Evolutionary conservation across 1,139 yeast species (phyloP).

Genomic region (Wickerhamomyces sp.): DNA sequence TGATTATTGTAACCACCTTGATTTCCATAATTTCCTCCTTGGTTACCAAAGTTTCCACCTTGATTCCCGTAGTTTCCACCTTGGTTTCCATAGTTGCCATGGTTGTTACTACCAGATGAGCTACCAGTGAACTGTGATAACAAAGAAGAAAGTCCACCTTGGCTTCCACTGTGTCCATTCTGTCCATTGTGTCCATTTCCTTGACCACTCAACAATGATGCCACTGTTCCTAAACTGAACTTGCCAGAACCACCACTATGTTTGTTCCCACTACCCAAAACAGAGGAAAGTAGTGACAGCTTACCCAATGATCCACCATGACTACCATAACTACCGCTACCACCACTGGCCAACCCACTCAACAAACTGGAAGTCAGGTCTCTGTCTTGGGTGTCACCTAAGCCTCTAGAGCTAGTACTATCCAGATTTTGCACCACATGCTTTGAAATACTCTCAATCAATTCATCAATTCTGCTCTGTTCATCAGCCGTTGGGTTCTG

Average conservation of each 20-base stretch:
- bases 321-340: conserved; percentile 6
- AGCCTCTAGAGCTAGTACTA: conserved; percentile 15
- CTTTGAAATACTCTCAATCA: conserved; percentile 17
- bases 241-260: conserved; percentile 6
- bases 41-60: not conserved
- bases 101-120: conserved; percentile 4
- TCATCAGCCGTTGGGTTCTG: conserved; percentile 19
- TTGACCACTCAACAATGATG: conserved; percentile 14
- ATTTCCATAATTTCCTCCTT: not conserved
- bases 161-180: conserved; percentile 1
- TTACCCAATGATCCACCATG: conserved; percentile 16
- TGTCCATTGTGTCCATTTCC: no score
- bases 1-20: not conserved
- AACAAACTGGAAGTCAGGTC: conserved; percentile 16
- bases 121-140: conserved; percentile 12
- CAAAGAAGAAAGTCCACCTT: conserved; percentile 7
- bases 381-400: conserved; percentile 17
- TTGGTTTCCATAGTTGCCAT: not conserved
- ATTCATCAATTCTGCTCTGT: conserved; percentile 13
- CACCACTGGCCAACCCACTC: conserved; percentile 18
- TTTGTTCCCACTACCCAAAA: conserved; percentile 12
- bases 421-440: conserved; percentile 21
- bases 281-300: conserved; percentile 14
- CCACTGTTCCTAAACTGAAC: conserved; percentile 15
- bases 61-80: not conserved